Evolutionary conservation across 2,329 filamentous ascomycete species (phyloP), one percentile per base, ranked within the genome.

Genomic region (Cladophialophora immunda): DNA sequence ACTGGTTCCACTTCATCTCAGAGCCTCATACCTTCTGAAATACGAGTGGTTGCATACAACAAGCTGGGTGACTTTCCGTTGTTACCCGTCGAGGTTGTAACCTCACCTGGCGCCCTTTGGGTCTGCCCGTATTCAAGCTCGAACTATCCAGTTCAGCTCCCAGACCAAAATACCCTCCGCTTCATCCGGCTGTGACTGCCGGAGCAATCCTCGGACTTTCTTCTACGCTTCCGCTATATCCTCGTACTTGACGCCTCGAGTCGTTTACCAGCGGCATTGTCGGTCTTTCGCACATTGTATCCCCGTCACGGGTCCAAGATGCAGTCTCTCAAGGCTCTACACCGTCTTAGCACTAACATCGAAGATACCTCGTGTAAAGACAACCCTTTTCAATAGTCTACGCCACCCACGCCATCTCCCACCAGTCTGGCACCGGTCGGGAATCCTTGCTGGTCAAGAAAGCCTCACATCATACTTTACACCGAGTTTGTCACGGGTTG

Each of bases 51-150:
- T n/a, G n/a, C 38, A 34, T n/a, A n/a, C n/a, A 38, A 38, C 8
- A 38, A n/a, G 38, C 19, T 6, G 19, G 19, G 45, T 25, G 19
- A 50, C 19, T 9, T 50, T 25, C 45, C 45, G 19, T 2, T 50
- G 45, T 11, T 13, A 50, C 45, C 45, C 45, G 45, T 50, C 8
- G 4, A 25, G 45, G 19, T 13, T 50, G n/a, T 11, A 25, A 13
- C 45, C 2, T 25, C 45, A 50, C 45, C 45, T 25, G 19, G 45
- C 45, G 45, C 45, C 9, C 25, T 25, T 50, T 9, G 19, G 4
- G 30, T 9, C 25, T 50, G 45, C 45, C 25, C 45, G 45, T 50
- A 25, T 50, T 50, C n/a, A 11, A 47, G n/a, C 38, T 50, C 45
- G 9, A 25, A 13, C 45, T 25, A 50, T 47, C 19, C n/a, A 47